phyloP scores from a whole-genome alignment of 768 basidiomycete species.

The Trametes sanguinea region DNA sequence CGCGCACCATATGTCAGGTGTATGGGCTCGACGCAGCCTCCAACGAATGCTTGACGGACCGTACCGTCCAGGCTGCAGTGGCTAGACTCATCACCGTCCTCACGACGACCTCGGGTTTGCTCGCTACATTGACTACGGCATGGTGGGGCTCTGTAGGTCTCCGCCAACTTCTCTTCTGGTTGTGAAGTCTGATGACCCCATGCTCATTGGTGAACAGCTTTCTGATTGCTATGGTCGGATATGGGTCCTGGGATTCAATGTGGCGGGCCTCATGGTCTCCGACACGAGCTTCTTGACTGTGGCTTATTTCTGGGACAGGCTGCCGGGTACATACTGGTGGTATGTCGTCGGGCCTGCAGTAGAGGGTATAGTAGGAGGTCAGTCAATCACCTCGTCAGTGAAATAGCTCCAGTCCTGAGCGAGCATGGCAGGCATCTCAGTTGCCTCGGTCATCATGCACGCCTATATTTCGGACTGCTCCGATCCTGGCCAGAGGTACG shows the following conservation, averaged over 20 bases:
- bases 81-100: constrained; percentile 68
- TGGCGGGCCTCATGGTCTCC: constrained; percentile 59
- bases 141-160: constrained; percentile 82
- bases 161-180: background rate
- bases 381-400: constrained; percentile 21
- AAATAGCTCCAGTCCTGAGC: background rate
- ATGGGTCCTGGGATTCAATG: constrained; percentile 57
- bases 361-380: constrained; percentile 78
- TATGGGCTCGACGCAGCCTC: constrained; percentile 39
- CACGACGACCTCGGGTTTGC: constrained; percentile 59
- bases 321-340: constrained; percentile 87
- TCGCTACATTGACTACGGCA: constrained; percentile 76
- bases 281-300: constrained; percentile 73
- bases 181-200: background rate
- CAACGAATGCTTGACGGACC: constrained; percentile 59
- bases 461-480: constrained; percentile 75
- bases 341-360: constrained; percentile 63
- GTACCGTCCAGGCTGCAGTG: constrained; percentile 68
- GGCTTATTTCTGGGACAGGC: constrained; percentile 50
- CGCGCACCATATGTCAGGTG: constrained; percentile 65
- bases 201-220: constrained; percentile 41
- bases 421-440: constrained; percentile 7
- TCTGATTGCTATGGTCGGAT: constrained; percentile 83
- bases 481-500: constrained; percentile 54
- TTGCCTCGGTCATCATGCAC: constrained; percentile 51